These are phyloP conservation scores for Lachancea meyersii DNA, from an alignment of 805 yeast genomes.

Conservation along the genomic window DNA sequence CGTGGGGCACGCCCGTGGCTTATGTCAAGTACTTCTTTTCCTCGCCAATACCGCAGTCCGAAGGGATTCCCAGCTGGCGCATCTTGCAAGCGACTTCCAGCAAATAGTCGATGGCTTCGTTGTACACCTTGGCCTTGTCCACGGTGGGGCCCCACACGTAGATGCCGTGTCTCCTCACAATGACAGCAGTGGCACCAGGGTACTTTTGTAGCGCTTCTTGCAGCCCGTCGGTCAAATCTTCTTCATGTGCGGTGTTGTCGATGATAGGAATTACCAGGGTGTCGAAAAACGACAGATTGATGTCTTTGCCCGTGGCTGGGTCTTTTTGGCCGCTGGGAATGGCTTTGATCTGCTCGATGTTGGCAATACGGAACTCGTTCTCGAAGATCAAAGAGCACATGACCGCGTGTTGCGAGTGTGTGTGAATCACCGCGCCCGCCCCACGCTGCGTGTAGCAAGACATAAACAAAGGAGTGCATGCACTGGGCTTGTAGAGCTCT, in stretches of 20 bases:
- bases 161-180: slow-evolving; percentile 90
- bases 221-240: slow-evolving; percentile 64
- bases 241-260: slow-evolving; percentile 85
- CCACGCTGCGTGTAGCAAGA: slow-evolving; percentile 59
- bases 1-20: too few relatives aligned
- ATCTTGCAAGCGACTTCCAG: slow-evolving; percentile 79
- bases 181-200: slow-evolving; percentile 77
- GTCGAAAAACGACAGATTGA: slow-evolving; percentile 66
- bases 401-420: slow-evolving; percentile 88
- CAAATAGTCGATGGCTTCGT: slow-evolving; percentile 88
- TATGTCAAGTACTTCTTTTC: slow-evolving; percentile 25
- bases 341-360: slow-evolving; percentile 91
- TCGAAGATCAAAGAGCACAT: slow-evolving; percentile 66
- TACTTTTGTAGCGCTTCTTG: slow-evolving; percentile 58
- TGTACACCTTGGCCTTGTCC: slow-evolving; percentile 88
- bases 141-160: slow-evolving; percentile 94
- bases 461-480: slow-evolving; percentile 85
- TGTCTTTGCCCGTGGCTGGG: slow-evolving; percentile 35
- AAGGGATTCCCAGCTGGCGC: slow-evolving; percentile 62
- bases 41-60: slow-evolving; percentile 34
- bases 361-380: slow-evolving; percentile 65
- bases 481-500: slow-evolving; percentile 69
- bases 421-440: slow-evolving; percentile 92
- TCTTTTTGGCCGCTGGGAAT: slow-evolving; percentile 62
- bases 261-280: slow-evolving; percentile 81